Conservation (phyloP, 2,329 filamentous ascomycete species). For the Fusarium caatingaense region DNA sequence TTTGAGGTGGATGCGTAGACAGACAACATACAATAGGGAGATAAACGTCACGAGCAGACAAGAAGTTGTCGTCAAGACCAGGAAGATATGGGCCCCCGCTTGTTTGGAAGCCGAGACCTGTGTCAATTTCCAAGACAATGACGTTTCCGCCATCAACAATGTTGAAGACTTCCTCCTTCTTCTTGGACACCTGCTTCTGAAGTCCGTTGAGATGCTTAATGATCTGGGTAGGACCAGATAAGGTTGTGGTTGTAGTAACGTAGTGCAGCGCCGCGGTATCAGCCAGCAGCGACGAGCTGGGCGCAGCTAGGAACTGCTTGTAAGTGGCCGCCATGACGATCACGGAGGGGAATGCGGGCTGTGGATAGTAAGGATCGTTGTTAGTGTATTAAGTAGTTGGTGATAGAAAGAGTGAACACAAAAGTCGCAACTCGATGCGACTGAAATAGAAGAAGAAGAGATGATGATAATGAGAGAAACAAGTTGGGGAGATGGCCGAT, state of each 20-base stretch:
- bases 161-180: slow-evolving; percentile 80
- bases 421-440: slow-evolving; percentile 26
- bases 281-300: slow-evolving; percentile 71
- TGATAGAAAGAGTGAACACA: slow-evolving; percentile 5
- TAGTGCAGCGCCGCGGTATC: slow-evolving; percentile 81
- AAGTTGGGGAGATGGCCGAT: slow-evolving; percentile 7
- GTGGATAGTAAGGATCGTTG: slow-evolving; percentile 18
- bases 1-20: neutral
- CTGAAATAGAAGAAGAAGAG: slow-evolving; percentile 11
- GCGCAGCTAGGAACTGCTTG: slow-evolving; percentile 77
- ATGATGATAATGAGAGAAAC: slow-evolving; percentile 15
- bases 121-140: slow-evolving; percentile 86
- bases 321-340: slow-evolving; percentile 65
- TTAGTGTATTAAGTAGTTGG: slow-evolving; percentile 11
- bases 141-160: slow-evolving; percentile 77
- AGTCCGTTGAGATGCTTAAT: slow-evolving; percentile 82
- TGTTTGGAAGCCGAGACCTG: slow-evolving; percentile 81
- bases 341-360: slow-evolving; percentile 27
- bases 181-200: slow-evolving; percentile 82
- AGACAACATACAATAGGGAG: slow-evolving; percentile 78
- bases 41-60: slow-evolving; percentile 82
- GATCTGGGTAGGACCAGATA: slow-evolving; percentile 78
- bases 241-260: slow-evolving; percentile 84
- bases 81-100: slow-evolving; percentile 90
- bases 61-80: slow-evolving; percentile 91